These are phyloP conservation scores for Fragaria ananassa DNA, from an alignment of 306 rosid genomes.

Conservation along the genomic window DNA sequence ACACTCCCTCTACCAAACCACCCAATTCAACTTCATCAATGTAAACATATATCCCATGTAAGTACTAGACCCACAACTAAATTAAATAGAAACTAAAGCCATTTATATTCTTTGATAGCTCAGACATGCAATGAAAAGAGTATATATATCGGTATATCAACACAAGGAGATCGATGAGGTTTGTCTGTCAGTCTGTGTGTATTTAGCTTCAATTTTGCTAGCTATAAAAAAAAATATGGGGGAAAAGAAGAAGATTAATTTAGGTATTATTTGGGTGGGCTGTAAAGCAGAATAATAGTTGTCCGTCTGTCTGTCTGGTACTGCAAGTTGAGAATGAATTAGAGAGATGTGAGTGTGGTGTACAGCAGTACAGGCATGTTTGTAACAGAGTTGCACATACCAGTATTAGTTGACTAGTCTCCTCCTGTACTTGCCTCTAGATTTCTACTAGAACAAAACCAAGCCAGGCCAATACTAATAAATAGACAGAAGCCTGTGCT, in stretches of 20 bases:
- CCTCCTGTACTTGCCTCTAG: background rate
- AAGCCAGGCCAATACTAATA: background rate
- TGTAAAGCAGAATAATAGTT: constrained; percentile 82
- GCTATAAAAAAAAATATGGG: no score
- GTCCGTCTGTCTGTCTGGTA: constrained; percentile 86
- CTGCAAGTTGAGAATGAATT: constrained; percentile 56
- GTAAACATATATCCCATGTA: background rate
- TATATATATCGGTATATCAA: constrained; percentile 5
- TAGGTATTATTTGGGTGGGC: constrained; percentile 49
- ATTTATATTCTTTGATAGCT: constrained; percentile 28
- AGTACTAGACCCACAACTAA: constrained; percentile 12
- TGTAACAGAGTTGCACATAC: constrained; percentile 33
- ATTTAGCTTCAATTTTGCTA: no score
- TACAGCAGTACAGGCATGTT: constrained; percentile 56
- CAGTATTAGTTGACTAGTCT: constrained; percentile 6
- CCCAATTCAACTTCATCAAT: constrained; percentile 41
- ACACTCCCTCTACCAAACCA: constrained; percentile 50
- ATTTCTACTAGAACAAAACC: background rate
- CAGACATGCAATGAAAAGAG: constrained; percentile 20
- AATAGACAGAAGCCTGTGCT: background rate
- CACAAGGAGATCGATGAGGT: constrained; percentile 5
- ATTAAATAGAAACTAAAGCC: constrained; percentile 4
- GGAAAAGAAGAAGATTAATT: background rate
- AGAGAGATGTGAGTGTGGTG: constrained; percentile 28
- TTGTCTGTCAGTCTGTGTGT: background rate